Percentiles rank a stretch among this genome's conserved stretches.
phyloP scores from a whole-genome alignment of 2,329 filamentous ascomycete species.

The Coleophoma crateriformis region DNA sequence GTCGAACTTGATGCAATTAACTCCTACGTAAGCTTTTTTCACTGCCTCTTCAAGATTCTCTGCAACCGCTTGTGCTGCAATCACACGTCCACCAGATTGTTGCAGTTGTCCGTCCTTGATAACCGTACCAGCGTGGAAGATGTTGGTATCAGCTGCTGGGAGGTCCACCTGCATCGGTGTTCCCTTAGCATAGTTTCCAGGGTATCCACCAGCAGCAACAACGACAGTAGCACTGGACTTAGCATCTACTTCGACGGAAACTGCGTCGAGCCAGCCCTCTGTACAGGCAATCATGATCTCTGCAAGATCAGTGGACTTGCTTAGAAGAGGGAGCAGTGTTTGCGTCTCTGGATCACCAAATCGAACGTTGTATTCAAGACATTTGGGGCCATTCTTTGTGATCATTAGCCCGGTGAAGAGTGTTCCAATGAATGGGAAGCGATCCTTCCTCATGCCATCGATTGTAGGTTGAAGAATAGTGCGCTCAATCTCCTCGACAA shows the following conservation, averaged over 20 bases:
- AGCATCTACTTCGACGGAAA: slow-evolving; percentile 60
- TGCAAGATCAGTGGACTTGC: slow-evolving; percentile 74
- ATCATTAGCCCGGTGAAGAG: slow-evolving; percentile 94
- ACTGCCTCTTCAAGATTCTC: slow-evolving; percentile 77
- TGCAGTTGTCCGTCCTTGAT: slow-evolving; percentile 58
- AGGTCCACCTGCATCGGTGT: slow-evolving; percentile 47
- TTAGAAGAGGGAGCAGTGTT: slow-evolving; percentile 75
- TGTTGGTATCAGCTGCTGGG: slow-evolving; percentile 50
- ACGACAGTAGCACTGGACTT: slow-evolving; percentile 86
- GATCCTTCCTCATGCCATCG: slow-evolving; percentile 79
- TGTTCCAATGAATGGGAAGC: slow-evolving; percentile 66
- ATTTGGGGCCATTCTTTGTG: slow-evolving; percentile 72
- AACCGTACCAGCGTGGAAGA: slow-evolving; percentile 91
- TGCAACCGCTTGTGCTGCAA: slow-evolving; percentile 80
- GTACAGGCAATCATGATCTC: slow-evolving; percentile 85
- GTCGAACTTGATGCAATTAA: slow-evolving; percentile 69
- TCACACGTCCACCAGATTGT: slow-evolving; percentile 84
- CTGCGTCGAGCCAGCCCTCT: slow-evolving; percentile 65
- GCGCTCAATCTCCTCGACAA: slow-evolving; percentile 73
- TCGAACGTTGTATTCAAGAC: slow-evolving; percentile 88
- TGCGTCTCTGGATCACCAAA: slow-evolving; percentile 93
- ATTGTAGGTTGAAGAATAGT: slow-evolving; percentile 87
- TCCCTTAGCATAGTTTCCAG: slow-evolving; percentile 78
- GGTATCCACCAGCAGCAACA: slow-evolving; percentile 89
- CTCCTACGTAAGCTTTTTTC: slow-evolving; percentile 78